These are phyloP conservation scores for Gnaphalium uliginosum DNA, from an alignment of 129 eudicot species.

Conservation along the genomic window DNA sequence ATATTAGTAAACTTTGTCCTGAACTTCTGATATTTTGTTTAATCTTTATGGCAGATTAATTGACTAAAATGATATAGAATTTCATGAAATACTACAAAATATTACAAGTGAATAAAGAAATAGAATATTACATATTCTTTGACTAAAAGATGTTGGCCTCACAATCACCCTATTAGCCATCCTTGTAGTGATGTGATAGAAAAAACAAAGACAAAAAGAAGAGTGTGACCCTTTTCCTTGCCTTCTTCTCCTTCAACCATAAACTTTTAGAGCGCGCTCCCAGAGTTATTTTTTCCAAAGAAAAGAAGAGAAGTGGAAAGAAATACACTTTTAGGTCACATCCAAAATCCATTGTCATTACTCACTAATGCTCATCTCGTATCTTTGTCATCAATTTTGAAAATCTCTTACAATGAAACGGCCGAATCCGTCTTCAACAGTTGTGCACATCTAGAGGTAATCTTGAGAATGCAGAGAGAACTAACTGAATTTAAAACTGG, in stretches of 20 bases:
- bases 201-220: constrained; percentile 11
- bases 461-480: not conserved
- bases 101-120: not conserved
- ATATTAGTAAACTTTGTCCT: too few relatives aligned
- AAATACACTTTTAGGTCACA: not conserved
- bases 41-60: not conserved
- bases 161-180: constrained; percentile 3
- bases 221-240: too few relatives aligned
- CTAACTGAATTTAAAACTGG: constrained; percentile 1
- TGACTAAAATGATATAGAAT: too few relatives aligned
- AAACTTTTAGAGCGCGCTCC: not conserved
- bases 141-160: not conserved
- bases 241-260: not conserved
- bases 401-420: too few relatives aligned
- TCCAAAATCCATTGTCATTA: too few relatives aligned
- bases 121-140: not conserved
- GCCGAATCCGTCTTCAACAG: too few relatives aligned
- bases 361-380: too few relatives aligned
- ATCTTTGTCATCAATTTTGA: too few relatives aligned
- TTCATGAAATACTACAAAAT: not conserved
- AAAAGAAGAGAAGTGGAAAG: too few relatives aligned
- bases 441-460: not conserved
- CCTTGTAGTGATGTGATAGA: not conserved
- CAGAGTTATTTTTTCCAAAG: too few relatives aligned
- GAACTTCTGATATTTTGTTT: not conserved